A percentile compares a stretch with the other conserved stretches of the same genome.
These are phyloP conservation scores for Syzygium syzygioides DNA, from an alignment of 441 rosid genomes.

Conservation along the genomic window DNA sequence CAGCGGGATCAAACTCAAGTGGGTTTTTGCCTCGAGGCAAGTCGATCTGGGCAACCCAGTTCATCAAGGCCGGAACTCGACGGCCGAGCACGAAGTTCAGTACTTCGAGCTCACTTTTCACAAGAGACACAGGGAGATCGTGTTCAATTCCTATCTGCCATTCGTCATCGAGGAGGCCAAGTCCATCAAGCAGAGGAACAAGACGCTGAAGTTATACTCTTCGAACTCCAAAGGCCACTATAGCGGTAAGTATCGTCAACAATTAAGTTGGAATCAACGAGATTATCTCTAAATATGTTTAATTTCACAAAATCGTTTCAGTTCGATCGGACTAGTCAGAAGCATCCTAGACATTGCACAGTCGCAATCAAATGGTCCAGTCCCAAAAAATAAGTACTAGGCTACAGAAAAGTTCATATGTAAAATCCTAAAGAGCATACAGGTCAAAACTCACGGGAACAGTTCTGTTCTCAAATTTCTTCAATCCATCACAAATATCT, in stretches of 20 bases:
- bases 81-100: slow-evolving; percentile 9
- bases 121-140: slow-evolving; percentile 33
- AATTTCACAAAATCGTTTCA: background rate
- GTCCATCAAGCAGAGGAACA: slow-evolving; percentile 18
- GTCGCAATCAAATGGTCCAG: background rate
- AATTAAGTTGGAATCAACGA: background rate
- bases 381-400: background rate
- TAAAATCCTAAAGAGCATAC: background rate
- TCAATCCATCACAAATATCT: background rate
- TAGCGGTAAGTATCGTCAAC: background rate
- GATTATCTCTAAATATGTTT: background rate
- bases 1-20: slow-evolving; percentile 30
- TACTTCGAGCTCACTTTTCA: slow-evolving; percentile 44
- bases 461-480: no score
- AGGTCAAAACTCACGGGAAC: background rate
- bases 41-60: background rate
- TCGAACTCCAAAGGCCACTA: background rate
- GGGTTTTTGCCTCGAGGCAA: slow-evolving; percentile 21
- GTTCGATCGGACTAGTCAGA: background rate
- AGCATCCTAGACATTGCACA: background rate
- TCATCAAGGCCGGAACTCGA: background rate
- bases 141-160: slow-evolving; percentile 38
- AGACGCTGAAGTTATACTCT: slow-evolving; percentile 42
- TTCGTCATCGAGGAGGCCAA: slow-evolving; percentile 22
- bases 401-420: background rate